phyloP scores from a whole-genome alignment of 345 rosid genomes.

The Citrus unshiu region DNA sequence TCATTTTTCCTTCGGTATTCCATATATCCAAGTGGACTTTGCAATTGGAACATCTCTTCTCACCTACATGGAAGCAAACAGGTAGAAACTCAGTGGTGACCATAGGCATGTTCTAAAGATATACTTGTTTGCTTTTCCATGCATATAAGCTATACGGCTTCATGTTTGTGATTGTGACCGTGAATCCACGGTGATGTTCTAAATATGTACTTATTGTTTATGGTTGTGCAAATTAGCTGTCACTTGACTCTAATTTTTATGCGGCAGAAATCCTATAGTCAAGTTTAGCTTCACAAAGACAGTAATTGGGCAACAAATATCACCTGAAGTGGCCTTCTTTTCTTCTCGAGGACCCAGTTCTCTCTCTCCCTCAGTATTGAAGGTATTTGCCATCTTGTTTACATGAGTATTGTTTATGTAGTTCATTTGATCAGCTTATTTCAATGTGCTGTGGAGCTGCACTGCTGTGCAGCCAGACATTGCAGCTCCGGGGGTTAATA shows the following conservation, averaged over 20 bases:
- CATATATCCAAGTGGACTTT: conserved; percentile 44
- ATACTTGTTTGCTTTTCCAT: background rate
- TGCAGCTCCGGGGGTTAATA: conserved; percentile 61
- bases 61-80: conserved; percentile 34
- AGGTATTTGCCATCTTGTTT: conserved; percentile 26
- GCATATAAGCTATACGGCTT: background rate
- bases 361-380: conserved; percentile 47
- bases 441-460: conserved; percentile 25
- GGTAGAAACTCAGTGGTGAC: conserved; percentile 21
- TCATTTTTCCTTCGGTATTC: conserved; percentile 26
- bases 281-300: conserved; percentile 43
- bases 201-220: background rate
- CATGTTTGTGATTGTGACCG: background rate
- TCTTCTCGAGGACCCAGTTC: conserved; percentile 63
- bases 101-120: background rate
- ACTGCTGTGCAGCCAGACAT: conserved; percentile 45
- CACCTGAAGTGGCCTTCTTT: conserved; percentile 54
- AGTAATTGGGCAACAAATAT: conserved; percentile 34
- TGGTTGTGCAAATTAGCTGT: background rate
- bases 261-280: conserved; percentile 37
- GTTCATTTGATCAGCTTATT: background rate
- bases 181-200: background rate
- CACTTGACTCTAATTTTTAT: background rate
- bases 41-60: conserved; percentile 42
- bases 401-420: background rate